Conservation (phyloP, 116 monocot genomes). For the Thalassia testudinum region DNA sequence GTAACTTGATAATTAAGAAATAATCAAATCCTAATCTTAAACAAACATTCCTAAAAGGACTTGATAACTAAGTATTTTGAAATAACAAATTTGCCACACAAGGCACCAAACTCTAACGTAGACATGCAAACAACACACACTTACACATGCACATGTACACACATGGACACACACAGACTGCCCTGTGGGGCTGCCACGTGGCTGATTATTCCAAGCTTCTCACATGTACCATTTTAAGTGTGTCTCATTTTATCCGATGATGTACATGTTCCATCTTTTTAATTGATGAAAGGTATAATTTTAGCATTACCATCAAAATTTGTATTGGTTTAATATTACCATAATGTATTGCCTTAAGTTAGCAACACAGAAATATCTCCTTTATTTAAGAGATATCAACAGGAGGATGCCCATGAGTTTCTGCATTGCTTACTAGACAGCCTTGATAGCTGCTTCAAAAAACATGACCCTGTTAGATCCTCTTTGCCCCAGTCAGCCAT, state of each 20-base stretch:
- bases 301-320: neutral
- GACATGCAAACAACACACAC: no score
- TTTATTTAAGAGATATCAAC: conserved; percentile 27
- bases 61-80: no score
- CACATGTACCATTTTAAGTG: no score
- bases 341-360: neutral
- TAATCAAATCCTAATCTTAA: no score
- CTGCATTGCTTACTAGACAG: conserved; percentile 40
- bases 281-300: neutral
- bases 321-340: neutral
- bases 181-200: no score
- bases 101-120: no score
- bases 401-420: conserved; percentile 88
- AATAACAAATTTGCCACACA: no score
- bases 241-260: neutral
- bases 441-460: conserved; percentile 27
- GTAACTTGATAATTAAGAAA: no score
- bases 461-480: conserved; percentile 6
- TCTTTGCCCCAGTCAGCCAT: conserved; percentile 21
- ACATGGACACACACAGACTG: no score
- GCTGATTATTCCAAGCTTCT: no score
- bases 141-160: no score
- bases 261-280: neutral
- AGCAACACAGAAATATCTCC: conserved; percentile 53
- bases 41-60: no score